These are phyloP conservation scores for Neurospora tetrasperma DNA, from an alignment of 495 filamentous ascomycete species.

Conservation along the genomic window DNA sequence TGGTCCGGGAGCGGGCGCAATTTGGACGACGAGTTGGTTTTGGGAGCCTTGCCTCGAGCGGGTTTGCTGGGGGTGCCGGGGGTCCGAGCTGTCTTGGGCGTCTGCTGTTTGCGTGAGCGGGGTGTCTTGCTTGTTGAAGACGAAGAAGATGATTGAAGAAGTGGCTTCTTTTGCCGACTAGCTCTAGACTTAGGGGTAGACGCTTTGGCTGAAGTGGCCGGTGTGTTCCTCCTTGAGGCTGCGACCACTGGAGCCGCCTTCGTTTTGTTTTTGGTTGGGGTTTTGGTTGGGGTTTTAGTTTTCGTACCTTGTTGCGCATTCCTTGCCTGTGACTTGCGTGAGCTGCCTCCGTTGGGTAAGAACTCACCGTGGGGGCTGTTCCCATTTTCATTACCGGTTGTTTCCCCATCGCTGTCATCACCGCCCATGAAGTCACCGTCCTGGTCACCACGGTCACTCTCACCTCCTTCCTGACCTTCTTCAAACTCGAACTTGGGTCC, in stretches of 20 bases:
- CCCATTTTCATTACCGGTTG: conserved; percentile 14
- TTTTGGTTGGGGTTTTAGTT: background rate
- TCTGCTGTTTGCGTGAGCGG: conserved; percentile 12
- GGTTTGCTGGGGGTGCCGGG: background rate
- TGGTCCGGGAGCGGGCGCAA: background rate
- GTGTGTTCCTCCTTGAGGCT: background rate
- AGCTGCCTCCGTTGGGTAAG: conserved; percentile 4
- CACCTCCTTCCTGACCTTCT: conserved; percentile 16
- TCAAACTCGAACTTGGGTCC: conserved; percentile 20
- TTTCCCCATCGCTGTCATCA: conserved; percentile 19
- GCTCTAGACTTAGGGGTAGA: background rate
- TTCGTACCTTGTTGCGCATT: background rate
- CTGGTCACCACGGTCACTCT: conserved; percentile 17
- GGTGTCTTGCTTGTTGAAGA: conserved; percentile 1
- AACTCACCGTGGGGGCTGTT: conserved; percentile 15
- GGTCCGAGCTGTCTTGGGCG: background rate
- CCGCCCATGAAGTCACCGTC: conserved; percentile 26
- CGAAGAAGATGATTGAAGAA: conserved; percentile 2
- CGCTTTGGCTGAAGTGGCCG: background rate
- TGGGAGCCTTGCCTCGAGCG: background rate
- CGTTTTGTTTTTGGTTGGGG: background rate
- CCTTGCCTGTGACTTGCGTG: conserved; percentile 3
- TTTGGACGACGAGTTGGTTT: background rate
- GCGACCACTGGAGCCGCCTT: background rate
- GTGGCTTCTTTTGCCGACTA: background rate